Conservation (phyloP, 2,329 filamentous ascomycete species). For the Diaporthe destruens region DNA sequence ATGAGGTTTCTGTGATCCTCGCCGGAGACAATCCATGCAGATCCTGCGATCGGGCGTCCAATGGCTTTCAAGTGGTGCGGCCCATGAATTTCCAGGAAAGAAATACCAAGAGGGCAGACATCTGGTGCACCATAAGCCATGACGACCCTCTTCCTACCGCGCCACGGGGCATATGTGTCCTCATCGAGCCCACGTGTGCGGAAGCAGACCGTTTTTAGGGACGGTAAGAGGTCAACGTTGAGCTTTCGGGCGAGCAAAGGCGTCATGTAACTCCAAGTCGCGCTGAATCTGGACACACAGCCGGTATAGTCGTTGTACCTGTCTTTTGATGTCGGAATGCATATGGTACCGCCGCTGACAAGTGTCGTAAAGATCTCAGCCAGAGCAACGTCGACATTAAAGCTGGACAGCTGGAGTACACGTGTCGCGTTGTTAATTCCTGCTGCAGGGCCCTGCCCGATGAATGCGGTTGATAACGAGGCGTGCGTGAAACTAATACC, state of each 20-base stretch:
- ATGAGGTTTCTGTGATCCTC: conserved; percentile 63
- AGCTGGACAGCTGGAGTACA: conserved; percentile 70
- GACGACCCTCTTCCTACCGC: conserved; percentile 59
- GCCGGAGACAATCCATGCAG: conserved; percentile 66
- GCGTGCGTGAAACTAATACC: conserved; percentile 73
- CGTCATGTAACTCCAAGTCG: conserved; percentile 68
- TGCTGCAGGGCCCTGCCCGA: conserved; percentile 63
- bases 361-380: conserved; percentile 67
- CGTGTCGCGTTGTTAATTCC: conserved; percentile 64
- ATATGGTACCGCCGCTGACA: conserved; percentile 69
- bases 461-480: conserved; percentile 66
- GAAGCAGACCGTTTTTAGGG: conserved; percentile 58
- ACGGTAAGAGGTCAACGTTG: conserved; percentile 53
- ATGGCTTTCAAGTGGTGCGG: conserved; percentile 57
- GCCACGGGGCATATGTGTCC: conserved; percentile 62
- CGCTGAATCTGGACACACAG: conserved; percentile 63
- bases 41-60: conserved; percentile 61
- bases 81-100: conserved; percentile 58
- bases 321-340: conserved; percentile 65
- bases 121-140: conserved; percentile 66
- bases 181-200: conserved; percentile 63
- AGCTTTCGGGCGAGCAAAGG: conserved; percentile 67
- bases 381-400: conserved; percentile 67
- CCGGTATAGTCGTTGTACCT: conserved; percentile 63
- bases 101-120: conserved; percentile 64